Conservation (phyloP, 75 land plant genomes). For the Sequoiadendron giganteum region DNA sequence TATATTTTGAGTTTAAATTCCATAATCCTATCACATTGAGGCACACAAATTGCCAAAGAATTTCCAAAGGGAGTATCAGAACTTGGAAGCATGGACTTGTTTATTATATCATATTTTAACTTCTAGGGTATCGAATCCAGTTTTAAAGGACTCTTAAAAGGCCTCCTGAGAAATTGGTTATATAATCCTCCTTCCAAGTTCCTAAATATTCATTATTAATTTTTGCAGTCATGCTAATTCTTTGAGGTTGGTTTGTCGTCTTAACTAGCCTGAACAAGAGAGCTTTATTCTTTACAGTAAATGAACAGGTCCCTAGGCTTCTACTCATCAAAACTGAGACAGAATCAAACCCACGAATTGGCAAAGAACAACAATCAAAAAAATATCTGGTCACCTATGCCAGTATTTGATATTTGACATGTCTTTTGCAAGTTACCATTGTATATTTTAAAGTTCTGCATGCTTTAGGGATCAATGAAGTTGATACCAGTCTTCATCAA, state of each 20-base stretch:
- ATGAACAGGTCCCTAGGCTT: neutral
- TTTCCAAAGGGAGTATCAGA: neutral
- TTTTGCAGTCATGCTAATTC: neutral
- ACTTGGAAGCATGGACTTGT: neutral
- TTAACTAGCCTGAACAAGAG: too few species aligned
- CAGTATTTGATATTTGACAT: neutral
- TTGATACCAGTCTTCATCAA: neutral
- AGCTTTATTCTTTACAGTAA: neutral
- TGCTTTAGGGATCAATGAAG: neutral
- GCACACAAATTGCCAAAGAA: conserved; percentile 1
- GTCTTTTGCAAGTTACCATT: neutral
- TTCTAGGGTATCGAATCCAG: neutral
- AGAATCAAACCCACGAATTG: neutral
- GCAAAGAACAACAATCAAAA: neutral
- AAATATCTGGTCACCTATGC: neutral
- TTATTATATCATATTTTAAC: neutral
- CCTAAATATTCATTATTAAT: neutral
- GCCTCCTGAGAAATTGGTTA: neutral
- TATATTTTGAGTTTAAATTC: neutral
- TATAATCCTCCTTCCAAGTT: neutral
- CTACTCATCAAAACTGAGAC: neutral
- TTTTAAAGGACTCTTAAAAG: neutral
- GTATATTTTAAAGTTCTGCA: neutral
- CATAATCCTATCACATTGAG: neutral
- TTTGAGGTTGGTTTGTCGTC: neutral